phyloP scores from a whole-genome alignment of 2,329 filamentous ascomycete genomes.

The Epichloe glyceriae region DNA sequence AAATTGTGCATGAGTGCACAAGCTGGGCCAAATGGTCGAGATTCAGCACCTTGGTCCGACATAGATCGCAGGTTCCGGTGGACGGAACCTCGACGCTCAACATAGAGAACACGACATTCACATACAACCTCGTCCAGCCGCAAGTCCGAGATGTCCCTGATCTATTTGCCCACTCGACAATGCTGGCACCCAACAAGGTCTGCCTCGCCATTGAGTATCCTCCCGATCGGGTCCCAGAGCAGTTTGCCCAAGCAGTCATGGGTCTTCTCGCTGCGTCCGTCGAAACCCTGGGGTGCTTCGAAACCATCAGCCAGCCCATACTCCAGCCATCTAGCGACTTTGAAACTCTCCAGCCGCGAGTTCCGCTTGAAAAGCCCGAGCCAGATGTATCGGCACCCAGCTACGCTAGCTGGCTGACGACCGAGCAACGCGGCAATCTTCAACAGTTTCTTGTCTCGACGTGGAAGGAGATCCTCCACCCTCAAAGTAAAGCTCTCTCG shows the following conservation, averaged over 20 bases:
- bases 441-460: constrained; percentile 28
- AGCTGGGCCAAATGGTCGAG: constrained; percentile 39
- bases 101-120: constrained; percentile 32
- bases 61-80: constrained; percentile 20
- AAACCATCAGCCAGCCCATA: constrained; percentile 31
- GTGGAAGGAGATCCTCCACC: constrained; percentile 33
- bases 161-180: constrained; percentile 30
- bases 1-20: constrained; percentile 41
- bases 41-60: constrained; percentile 42
- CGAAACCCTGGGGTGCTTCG: constrained; percentile 31
- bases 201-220: constrained; percentile 33
- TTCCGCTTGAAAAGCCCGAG: constrained; percentile 24
- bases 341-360: constrained; percentile 22
- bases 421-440: constrained; percentile 27
- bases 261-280: constrained; percentile 32
- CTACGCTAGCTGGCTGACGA: constrained; percentile 18
- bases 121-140: constrained; percentile 28
- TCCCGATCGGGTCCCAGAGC: constrained; percentile 27
- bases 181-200: constrained; percentile 22
- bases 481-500: constrained; percentile 24
- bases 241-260: constrained; percentile 32
- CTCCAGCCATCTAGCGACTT: constrained; percentile 30
- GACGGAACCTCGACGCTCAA: constrained; percentile 29
- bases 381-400: constrained; percentile 7
- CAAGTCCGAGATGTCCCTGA: constrained; percentile 30